Conservation (phyloP, 768 basidiomycete genomes). For the Lactarius psammicola region DNA sequence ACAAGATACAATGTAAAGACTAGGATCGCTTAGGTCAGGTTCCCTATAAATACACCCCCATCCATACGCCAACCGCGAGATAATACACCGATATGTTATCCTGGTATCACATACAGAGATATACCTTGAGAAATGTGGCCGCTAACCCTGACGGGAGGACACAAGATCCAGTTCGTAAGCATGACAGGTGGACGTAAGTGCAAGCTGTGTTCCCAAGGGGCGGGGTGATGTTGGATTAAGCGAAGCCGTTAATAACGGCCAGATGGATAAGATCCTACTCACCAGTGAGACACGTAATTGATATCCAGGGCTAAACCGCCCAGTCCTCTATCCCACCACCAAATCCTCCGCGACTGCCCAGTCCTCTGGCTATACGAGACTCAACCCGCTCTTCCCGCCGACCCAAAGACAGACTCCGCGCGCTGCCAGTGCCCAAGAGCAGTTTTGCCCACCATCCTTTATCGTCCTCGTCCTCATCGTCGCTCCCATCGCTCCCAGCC, state of each 20-base stretch:
- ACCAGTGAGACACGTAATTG: constrained; percentile 17
- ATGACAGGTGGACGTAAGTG: constrained; percentile 9
- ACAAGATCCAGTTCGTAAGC: not conserved
- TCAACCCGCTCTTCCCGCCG: constrained; percentile 51
- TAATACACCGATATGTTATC: constrained; percentile 14
- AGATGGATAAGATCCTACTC: constrained; percentile 5
- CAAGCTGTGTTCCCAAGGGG: not conserved
- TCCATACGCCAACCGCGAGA: not conserved
- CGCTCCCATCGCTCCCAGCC: constrained; percentile 24
- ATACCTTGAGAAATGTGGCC: no score
- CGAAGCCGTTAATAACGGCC: constrained; percentile 4
- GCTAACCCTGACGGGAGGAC: not conserved
- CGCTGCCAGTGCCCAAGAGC: constrained; percentile 32
- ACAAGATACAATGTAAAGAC: constrained; percentile 1
- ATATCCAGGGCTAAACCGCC: constrained; percentile 33
- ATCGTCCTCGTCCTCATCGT: constrained; percentile 20
- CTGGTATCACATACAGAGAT: constrained; percentile 3
- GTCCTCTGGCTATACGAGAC: constrained; percentile 35
- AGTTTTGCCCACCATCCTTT: constrained; percentile 36
- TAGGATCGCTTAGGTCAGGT: not conserved
- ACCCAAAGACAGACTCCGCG: constrained; percentile 33
- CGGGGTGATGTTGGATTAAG: not conserved
- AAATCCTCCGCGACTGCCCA: constrained; percentile 37
- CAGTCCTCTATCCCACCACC: constrained; percentile 57
- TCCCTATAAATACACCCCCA: not conserved